A percentile compares a stretch with the other conserved stretches of the same genome.
phyloP scores from a whole-genome alignment of 441 rosid species.

The Gossypium trilobum region DNA sequence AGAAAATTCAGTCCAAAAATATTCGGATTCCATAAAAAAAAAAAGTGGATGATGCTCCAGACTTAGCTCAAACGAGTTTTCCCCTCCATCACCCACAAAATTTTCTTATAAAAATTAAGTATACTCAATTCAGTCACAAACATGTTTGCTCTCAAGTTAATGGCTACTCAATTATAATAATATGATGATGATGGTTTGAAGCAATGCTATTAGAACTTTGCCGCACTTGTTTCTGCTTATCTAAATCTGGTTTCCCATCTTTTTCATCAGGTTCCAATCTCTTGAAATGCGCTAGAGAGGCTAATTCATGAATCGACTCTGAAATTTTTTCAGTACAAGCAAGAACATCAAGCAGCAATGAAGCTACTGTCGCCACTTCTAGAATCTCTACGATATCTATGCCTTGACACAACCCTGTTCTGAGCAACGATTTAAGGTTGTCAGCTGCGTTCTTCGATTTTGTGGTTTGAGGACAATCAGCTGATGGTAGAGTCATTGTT shows the following conservation, averaged over 20 bases:
- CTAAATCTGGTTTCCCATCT: neutral
- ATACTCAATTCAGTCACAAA: neutral
- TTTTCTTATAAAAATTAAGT: neutral
- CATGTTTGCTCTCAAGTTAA: neutral
- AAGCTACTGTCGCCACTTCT: slow-evolving; percentile 19
- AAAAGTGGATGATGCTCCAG: too few relatives aligned
- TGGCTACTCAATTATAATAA: slow-evolving; percentile 15
- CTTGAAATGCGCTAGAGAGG: slow-evolving; percentile 25
- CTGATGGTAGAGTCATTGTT: slow-evolving; percentile 21
- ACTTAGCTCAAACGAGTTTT: too few relatives aligned
- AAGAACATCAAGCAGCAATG: slow-evolving; percentile 21
- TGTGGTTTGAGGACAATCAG: slow-evolving; percentile 6
- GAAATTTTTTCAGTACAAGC: slow-evolving; percentile 23
- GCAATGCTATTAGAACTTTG: neutral
- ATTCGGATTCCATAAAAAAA: too few relatives aligned
- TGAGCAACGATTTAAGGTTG: slow-evolving; percentile 18
- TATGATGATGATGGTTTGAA: slow-evolving; percentile 8
- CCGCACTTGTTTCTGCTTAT: neutral
- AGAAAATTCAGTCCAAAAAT: too few relatives aligned
- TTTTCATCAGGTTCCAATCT: neutral
- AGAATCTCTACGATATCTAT: slow-evolving; percentile 15
- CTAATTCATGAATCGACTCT: slow-evolving; percentile 25
- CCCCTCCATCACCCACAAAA: neutral
- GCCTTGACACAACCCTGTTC: slow-evolving; percentile 16
- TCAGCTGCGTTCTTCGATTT: slow-evolving; percentile 15